Conservation (phyloP, 345 rosid species). For the Dimocarpus longan region DNA sequence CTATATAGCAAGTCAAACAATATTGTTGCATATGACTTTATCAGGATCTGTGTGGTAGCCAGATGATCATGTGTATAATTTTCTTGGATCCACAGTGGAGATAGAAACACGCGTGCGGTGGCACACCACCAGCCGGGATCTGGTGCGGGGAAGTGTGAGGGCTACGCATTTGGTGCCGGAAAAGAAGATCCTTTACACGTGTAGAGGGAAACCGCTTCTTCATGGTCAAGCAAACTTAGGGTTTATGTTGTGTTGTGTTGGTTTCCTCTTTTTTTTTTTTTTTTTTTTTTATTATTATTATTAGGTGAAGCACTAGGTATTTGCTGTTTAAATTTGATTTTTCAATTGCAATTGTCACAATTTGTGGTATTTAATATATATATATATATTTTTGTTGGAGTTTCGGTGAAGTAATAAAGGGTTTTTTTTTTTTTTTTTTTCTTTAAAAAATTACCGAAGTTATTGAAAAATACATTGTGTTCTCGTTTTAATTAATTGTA, state of each 20-base stretch:
- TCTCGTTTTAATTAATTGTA: too few species aligned
- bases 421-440: too few species aligned
- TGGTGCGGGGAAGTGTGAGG: not conserved
- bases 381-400: not conserved
- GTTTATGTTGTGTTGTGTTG: not conserved
- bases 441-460: too few species aligned
- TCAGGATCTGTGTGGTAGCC: not conserved
- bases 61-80: not conserved
- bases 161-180: constrained; percentile 39
- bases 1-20: not conserved
- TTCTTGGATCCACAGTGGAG: not conserved
- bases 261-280: too few species aligned
- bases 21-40: not conserved
- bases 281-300: not conserved
- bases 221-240: constrained; percentile 28
- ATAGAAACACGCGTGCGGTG: not conserved
- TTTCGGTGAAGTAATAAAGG: not conserved
- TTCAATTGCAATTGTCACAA: not conserved
- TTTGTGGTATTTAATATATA: too few species aligned
- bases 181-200: constrained; percentile 46
- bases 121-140: not conserved
- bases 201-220: constrained; percentile 32
- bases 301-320: not conserved
- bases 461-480: too few species aligned
- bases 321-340: not conserved